These are phyloP conservation scores for Backusella mclennaniae DNA, from an alignment of 192 early-diverging fungal genomes.

Conservation along the genomic window DNA sequence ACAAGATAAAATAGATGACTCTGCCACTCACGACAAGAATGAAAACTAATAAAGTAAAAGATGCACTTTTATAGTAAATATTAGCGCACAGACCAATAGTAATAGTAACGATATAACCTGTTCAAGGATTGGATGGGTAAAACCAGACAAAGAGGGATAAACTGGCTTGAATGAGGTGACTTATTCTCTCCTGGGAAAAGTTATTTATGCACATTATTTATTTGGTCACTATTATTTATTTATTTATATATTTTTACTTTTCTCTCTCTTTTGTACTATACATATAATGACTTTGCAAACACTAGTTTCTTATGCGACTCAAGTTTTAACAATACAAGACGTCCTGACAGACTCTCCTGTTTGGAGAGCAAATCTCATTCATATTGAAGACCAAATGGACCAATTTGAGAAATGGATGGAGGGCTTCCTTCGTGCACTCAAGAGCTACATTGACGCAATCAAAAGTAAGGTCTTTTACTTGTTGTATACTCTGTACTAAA, in stretches of 20 bases:
- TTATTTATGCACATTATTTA: neutral
- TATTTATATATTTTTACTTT: neutral
- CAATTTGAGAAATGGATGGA: conserved; percentile 54
- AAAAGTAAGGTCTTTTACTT: conserved; percentile 29
- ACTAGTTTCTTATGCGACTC: conserved; percentile 26
- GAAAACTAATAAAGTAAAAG: too few relatives aligned
- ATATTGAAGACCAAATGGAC: conserved; percentile 58
- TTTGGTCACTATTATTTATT: neutral
- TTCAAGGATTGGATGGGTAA: too few relatives aligned
- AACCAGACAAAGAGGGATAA: neutral
- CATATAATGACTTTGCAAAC: neutral
- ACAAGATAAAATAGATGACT: neutral
- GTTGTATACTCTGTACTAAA: neutral
- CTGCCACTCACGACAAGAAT: too few relatives aligned
- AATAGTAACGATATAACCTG: neutral
- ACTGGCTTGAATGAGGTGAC: neutral
- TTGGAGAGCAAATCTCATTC: conserved; percentile 50
- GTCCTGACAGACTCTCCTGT: conserved; percentile 52
- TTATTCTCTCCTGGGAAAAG: neutral
- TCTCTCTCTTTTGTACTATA: neutral
- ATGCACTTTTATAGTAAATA: too few relatives aligned
- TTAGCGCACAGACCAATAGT: neutral
- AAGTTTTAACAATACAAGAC: conserved; percentile 47
- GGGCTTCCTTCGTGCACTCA: conserved; percentile 35
- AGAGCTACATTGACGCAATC: conserved; percentile 35